phyloP scores from a whole-genome alignment of 1,284 basidiomycete genomes.

The Ceratobasidium sp. region DNA sequence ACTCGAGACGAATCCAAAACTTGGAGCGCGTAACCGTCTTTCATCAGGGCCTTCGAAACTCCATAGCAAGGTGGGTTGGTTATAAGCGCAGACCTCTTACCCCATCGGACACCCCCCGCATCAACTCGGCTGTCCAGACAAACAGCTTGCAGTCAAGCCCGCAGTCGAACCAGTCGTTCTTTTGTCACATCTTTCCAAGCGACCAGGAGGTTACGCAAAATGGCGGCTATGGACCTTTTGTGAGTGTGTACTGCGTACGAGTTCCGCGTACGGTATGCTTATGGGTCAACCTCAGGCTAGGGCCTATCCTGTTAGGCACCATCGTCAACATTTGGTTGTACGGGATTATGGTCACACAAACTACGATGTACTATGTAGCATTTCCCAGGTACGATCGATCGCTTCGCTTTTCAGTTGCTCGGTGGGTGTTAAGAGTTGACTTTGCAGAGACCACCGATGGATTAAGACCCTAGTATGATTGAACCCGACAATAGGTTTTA shows the following conservation, averaged over 20 bases:
- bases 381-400: constrained; percentile 4
- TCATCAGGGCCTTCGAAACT: too few relatives aligned
- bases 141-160: too few relatives aligned
- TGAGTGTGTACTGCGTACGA: neutral
- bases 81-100: too few relatives aligned
- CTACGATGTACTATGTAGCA: constrained; percentile 30
- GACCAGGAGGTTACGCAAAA: neutral
- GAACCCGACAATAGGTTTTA: neutral
- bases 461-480: constrained; percentile 24
- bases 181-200: too few relatives aligned
- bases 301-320: constrained; percentile 33
- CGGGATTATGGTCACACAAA: constrained; percentile 40
- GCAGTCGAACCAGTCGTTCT: too few relatives aligned
- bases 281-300: neutral
- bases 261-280: neutral
- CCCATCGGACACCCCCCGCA: too few relatives aligned
- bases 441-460: constrained; percentile 33
- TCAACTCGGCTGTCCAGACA: too few relatives aligned
- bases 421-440: neutral
- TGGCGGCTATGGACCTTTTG: neutral
- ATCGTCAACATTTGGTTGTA: constrained; percentile 32
- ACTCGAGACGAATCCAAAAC: too few relatives aligned
- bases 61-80: too few relatives aligned
- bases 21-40: too few relatives aligned
- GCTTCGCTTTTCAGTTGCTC: neutral